Conservation (phyloP, 441 rosid species). For the Populus trichocarpa region DNA sequence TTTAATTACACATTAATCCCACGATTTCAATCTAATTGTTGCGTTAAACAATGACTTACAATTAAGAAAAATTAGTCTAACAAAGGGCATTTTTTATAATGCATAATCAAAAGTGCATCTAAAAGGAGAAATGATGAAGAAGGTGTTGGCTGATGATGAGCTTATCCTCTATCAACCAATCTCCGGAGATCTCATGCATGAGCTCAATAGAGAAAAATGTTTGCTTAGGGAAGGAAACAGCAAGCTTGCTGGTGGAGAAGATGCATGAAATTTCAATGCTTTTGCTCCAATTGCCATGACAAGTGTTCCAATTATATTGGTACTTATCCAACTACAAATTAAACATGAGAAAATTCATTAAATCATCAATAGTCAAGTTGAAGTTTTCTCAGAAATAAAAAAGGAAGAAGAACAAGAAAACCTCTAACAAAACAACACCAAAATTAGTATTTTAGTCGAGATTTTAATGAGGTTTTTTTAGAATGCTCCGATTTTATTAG, state of each 20-base stretch:
- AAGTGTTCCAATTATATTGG: background rate
- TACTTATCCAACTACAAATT: background rate
- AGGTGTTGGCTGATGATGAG: conserved; percentile 17
- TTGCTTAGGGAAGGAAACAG: background rate
- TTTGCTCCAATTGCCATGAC: background rate
- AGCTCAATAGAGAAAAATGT: background rate
- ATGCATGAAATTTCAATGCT: background rate
- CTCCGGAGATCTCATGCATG: background rate
- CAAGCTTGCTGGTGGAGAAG: background rate
- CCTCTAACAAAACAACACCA: no score
- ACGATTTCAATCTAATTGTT: background rate
- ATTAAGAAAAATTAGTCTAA: background rate
- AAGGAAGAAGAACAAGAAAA: no score
- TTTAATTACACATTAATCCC: conserved; percentile 18
- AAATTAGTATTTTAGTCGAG: no score
- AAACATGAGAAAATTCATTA: no score
- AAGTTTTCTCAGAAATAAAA: no score
- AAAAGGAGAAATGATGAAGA: conserved; percentile 11
- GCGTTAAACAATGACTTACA: background rate
- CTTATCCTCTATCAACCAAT: conserved; percentile 25
- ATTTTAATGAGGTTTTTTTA: no score
- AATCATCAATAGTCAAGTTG: no score
- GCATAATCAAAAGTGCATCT: background rate
- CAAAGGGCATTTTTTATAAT: background rate
- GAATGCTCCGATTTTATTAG: no score